Evolutionary conservation across 1,139 yeast genomes (phyloP), one percentile per base, ranked within the genome.

Genomic region (Candida sp.): DNA sequence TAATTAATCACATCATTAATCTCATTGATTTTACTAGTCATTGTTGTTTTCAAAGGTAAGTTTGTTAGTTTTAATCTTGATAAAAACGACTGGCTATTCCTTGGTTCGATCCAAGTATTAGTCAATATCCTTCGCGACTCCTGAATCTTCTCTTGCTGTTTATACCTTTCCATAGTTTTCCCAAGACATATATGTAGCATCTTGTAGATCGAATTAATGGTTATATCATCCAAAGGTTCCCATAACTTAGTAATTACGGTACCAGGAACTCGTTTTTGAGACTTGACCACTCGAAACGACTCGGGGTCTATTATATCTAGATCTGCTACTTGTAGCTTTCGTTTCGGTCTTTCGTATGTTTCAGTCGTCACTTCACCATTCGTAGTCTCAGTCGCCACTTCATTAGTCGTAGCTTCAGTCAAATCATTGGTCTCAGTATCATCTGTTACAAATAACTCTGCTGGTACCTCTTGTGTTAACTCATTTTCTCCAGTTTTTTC

Each of bases 181-280:
- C 54, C 57, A 29, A 68, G 46, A 12, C 70, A 57, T 35, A 69
- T 61, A 30, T 58, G 56, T 37, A 71, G 51, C 23, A 72, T 59
- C 21, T 58, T 55, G 33, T 61, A 65, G 22, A 71, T 45, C 1
- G 69, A 61, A 4, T 44, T 46, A 9, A 56, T 36, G 1, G 60
- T 48, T 2, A 48, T 45, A 3, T 43, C 34, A 37, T 62, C 65
- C 7, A 70, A 50, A 0, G 64, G 63, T 38, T 61, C 64, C 77
- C 77, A 72, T 23, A 61, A 56, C 41, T 56, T 56, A 15, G 70
- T 72, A 6, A 70, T 66, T 9, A 64, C 39, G 30, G 57, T 64
- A 2, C 65, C 67, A 2, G 71, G 53, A 1, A 69, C 56, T 33
- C 60, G 49, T 40, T 53, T 57, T 33, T 46, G 53, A 21, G 53